phyloP scores from a whole-genome alignment of 73 alveolate genomes.

The Paramecium pentaurelia region DNA sequence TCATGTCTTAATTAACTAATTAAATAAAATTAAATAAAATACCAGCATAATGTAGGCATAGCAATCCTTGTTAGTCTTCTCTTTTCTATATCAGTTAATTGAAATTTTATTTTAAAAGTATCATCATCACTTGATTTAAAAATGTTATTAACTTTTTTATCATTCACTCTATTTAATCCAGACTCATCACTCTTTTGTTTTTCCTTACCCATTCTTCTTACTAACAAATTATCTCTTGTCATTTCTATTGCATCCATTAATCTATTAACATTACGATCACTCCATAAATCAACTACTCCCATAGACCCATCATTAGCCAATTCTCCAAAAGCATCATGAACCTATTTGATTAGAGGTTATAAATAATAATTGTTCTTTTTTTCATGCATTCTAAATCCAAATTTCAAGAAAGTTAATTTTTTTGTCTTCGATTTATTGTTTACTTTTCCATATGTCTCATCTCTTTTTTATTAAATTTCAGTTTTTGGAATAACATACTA shows the following conservation, averaged over 20 bases:
- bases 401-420: constrained; percentile 16
- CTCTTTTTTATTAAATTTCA: constrained; percentile 13
- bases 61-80: neutral
- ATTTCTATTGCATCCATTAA: constrained; percentile 34
- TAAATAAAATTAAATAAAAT: neutral
- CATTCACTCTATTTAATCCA: neutral
- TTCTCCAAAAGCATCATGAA: constrained; percentile 15
- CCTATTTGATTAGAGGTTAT: neutral
- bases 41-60: neutral
- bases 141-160: neutral
- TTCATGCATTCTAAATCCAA: constrained; percentile 40
- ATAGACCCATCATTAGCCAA: constrained; percentile 19
- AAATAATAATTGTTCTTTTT: neutral
- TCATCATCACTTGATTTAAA: neutral
- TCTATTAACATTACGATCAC: constrained; percentile 39
- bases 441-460: neutral
- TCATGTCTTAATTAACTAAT: neutral
- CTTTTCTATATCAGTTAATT: neutral
- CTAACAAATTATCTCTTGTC: constrained; percentile 11
- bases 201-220: constrained; percentile 11
- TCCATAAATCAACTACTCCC: constrained; percentile 42
- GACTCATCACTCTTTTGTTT: neutral
- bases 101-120: neutral
- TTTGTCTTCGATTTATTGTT: neutral
- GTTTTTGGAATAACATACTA: neutral